phyloP scores from a whole-genome alignment of 768 basidiomycete species.

The Lentinus tigrinus region DNA sequence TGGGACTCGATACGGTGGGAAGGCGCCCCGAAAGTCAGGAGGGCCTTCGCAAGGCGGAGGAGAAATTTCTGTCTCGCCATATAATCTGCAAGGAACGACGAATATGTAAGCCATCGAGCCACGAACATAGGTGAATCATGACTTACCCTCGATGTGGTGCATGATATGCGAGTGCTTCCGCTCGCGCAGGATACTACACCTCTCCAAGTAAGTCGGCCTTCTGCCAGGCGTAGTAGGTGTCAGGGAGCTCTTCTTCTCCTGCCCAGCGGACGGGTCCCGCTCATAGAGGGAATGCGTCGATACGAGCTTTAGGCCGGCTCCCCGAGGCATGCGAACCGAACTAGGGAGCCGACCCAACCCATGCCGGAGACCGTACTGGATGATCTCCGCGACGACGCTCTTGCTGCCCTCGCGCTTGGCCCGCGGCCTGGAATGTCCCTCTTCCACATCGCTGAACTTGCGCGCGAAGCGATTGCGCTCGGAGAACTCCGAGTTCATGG shows the following conservation, averaged over 20 bases:
- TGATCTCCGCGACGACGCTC: conserved; percentile 12
- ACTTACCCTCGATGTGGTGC: conserved; percentile 24
- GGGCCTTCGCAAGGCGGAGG: conserved; percentile 80
- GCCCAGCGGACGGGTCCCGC: background rate
- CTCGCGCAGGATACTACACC: conserved; percentile 10
- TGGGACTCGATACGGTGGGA: conserved; percentile 92
- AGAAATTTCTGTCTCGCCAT: conserved; percentile 59
- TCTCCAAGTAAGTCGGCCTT: conserved; percentile 12
- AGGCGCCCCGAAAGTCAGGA: conserved; percentile 92
- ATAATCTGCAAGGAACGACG: conserved; percentile 1
- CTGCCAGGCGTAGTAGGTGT: background rate
- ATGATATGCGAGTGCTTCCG: conserved; percentile 18
- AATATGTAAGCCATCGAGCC: background rate
- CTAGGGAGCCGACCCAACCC: background rate
- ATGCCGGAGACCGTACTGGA: conserved; percentile 7
- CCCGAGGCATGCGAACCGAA: conserved; percentile 1
- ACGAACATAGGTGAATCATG: background rate
- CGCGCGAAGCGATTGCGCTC: background rate
- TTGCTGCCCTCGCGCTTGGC: background rate
- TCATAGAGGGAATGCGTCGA: conserved; percentile 6
- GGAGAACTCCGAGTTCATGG: background rate
- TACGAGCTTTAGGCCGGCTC: background rate
- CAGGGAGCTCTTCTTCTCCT: background rate
- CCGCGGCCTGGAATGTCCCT: background rate
- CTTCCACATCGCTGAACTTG: conserved; percentile 14